Percentiles rank a stretch among this genome's conserved stretches.
Conservation (phyloP, 2,329 filamentous ascomycete genomes). For the Chrysoporthe austroafricana region DNA sequence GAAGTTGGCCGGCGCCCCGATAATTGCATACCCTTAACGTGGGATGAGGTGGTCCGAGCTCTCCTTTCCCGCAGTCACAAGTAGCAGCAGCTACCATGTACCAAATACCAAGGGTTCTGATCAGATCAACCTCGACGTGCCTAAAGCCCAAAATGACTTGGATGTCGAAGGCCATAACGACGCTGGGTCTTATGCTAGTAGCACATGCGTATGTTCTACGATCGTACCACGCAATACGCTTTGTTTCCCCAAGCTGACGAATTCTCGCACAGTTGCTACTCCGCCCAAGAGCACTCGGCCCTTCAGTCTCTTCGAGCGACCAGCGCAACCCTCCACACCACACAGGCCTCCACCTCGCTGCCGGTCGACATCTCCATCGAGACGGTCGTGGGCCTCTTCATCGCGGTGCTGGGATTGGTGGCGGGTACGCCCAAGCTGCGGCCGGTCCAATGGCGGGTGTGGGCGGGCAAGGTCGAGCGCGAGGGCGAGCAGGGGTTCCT, state of each 20-base stretch:
- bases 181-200: conserved; percentile 77
- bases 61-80: background rate
- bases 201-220: conserved; percentile 77
- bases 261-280: conserved; percentile 75
- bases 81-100: background rate
- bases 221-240: conserved; percentile 25
- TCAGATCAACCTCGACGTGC: background rate
- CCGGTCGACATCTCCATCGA: conserved; percentile 89
- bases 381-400: conserved; percentile 75
- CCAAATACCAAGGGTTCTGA: background rate
- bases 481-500: conserved; percentile 67
- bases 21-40: conserved; percentile 22
- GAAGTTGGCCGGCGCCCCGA: conserved; percentile 9
- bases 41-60: conserved; percentile 23
- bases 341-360: conserved; percentile 55
- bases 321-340: conserved; percentile 48
- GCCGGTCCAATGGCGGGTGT: conserved; percentile 82
- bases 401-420: conserved; percentile 85
- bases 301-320: conserved; percentile 64
- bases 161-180: conserved; percentile 71
- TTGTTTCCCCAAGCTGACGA: conserved; percentile 28
- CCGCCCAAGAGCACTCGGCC: conserved; percentile 86
- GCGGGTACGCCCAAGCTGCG: conserved; percentile 75
- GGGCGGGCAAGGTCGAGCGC: conserved; percentile 83
- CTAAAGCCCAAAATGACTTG: conserved; percentile 63